Conservation (phyloP, 164 flowering plant genomes). For the Amborella trichopoda region DNA sequence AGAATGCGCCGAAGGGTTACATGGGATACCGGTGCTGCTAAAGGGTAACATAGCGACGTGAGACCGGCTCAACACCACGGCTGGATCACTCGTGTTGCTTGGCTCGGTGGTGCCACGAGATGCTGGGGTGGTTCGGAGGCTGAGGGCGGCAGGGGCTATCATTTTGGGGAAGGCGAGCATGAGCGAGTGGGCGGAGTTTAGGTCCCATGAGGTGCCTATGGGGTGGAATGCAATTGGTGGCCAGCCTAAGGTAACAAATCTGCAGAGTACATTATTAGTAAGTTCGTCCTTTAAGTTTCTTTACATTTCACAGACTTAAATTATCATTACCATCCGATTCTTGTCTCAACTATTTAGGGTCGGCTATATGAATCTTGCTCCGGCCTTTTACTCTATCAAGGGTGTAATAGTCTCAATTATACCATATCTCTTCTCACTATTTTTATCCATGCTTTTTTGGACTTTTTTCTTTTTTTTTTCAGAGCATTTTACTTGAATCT, state of each 20-base stretch:
- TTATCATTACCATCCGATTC: no score
- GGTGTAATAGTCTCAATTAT: no score
- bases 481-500: no score
- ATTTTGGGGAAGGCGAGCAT: conserved; percentile 32
- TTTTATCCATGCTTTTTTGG: no score
- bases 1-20: conserved; percentile 9
- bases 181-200: conserved; percentile 24
- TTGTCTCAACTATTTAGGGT: no score
- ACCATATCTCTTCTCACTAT: no score
- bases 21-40: conserved; percentile 39
- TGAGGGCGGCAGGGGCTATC: conserved; percentile 24
- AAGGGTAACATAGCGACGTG: conserved; percentile 28
- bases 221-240: conserved; percentile 34
- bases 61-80: conserved; percentile 25
- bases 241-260: conserved; percentile 19
- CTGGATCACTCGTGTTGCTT: conserved; percentile 27
- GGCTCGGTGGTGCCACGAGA: conserved; percentile 21
- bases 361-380: no score
- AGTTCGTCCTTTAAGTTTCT: no score
- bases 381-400: no score
- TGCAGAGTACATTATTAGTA: no score
- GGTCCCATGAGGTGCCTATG: conserved; percentile 10
- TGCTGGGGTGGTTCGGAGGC: conserved; percentile 21
- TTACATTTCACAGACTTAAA: no score
- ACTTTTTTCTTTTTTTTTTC: no score